Evolutionary conservation across 2,329 filamentous ascomycete genomes (phyloP), one percentile per base, ranked within the genome.

Genomic region (Sporothrix schenckii): DNA sequence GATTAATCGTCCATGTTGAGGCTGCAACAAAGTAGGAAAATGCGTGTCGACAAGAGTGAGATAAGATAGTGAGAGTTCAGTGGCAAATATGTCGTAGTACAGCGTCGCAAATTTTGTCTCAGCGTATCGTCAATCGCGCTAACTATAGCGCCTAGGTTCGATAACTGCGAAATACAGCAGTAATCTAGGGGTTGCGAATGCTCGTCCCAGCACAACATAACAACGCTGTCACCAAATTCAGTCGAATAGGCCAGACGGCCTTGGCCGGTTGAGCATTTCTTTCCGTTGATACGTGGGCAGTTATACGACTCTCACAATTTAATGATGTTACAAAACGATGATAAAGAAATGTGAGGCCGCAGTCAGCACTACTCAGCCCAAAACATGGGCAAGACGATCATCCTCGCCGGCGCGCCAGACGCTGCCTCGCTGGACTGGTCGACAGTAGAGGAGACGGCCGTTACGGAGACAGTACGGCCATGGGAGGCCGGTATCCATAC

Each of bases 321-420:
- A n/a, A 4, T 10, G 49, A n/a, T 1, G 7, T 1, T 13, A 54
- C 3, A 24, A 21, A 14, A 6, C 4, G 34, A 14, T 7, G 5
- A n/a, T 0, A 19, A 3, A 47, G 39, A n/a, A 21, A 63, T 63
- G 58, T 27, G 49, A 50, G 49, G 49, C 49, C 5, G 47, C 19
- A 27, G 11, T 3, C 39, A 47, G 3, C n/a, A 19, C 2, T 4
- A 16, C 16, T 2, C 24, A 6, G 60, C 39, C 9, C 60, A 24
- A 2, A 24, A 39, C 4, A 80, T 72, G 73, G 54, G 66, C 34
- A 63, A 75, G 70, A 61, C 80, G 27, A 61, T 82, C 9, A 76
- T 82, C 34, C 74, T 81, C 60, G 69, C 79, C 14, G 90, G 90
- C 30, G 88, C 90, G n/a, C 91, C 91, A 2, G 79, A 83, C 47